Percentiles rank a stretch among this genome's conserved stretches.
These are phyloP conservation scores for Arachnomyces sp. DNA, from an alignment of 2,329 filamentous ascomycete species.

Conservation along the genomic window DNA sequence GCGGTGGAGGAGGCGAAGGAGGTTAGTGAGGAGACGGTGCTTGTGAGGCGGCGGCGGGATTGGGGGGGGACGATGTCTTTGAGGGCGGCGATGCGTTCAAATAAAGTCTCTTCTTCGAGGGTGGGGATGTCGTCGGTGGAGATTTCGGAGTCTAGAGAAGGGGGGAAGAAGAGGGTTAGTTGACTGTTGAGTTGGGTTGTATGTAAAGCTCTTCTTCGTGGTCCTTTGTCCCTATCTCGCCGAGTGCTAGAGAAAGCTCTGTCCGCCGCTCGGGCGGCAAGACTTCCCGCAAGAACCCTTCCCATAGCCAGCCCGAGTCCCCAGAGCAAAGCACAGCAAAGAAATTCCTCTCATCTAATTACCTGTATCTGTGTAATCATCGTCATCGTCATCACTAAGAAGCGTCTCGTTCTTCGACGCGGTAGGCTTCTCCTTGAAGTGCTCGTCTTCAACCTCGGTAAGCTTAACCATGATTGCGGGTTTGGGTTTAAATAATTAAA, in stretches of 20 bases:
- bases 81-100: slow-evolving; percentile 63
- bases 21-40: slow-evolving; percentile 42
- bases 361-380: slow-evolving; percentile 88
- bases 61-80: slow-evolving; percentile 69
- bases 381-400: slow-evolving; percentile 49
- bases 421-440: slow-evolving; percentile 67
- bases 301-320: too few species aligned
- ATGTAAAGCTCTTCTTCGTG: not conserved
- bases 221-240: not conserved
- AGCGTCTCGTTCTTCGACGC: slow-evolving; percentile 50
- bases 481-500: slow-evolving; percentile 11
- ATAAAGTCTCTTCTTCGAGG: slow-evolving; percentile 50
- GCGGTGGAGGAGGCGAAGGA: slow-evolving; percentile 38
- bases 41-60: slow-evolving; percentile 59
- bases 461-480: slow-evolving; percentile 71
- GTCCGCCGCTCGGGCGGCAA: not conserved
- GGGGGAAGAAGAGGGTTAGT: slow-evolving; percentile 12
- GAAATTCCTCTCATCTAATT: slow-evolving; percentile 25
- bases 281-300: slow-evolving; percentile 2
- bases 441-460: slow-evolving; percentile 93
- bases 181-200: not conserved
- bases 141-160: slow-evolving; percentile 63
- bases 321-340: slow-evolving; percentile 4
- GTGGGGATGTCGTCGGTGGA: slow-evolving; percentile 66
- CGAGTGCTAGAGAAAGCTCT: not conserved